These are phyloP conservation scores for Nannochloris sp. DNA, from an alignment of 139 green algal species.

Conservation along the genomic window DNA sequence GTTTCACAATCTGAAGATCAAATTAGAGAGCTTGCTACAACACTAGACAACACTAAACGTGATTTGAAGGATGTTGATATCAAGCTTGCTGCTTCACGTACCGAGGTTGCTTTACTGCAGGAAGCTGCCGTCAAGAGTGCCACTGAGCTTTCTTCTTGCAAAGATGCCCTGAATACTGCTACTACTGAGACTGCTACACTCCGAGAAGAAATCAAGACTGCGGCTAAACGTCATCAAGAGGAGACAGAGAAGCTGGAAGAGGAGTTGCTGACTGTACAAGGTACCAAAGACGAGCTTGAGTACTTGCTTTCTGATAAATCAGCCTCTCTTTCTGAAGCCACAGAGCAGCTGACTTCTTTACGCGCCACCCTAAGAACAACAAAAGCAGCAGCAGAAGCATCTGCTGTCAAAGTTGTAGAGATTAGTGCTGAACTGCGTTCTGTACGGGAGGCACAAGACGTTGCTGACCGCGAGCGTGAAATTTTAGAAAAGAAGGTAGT, in stretches of 20 bases:
- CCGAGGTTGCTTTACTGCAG: neutral
- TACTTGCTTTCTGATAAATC: slow-evolving; percentile 3
- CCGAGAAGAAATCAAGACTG: neutral
- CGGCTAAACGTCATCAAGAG: neutral
- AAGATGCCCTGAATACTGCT: neutral
- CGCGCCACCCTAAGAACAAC: neutral
- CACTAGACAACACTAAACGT: neutral
- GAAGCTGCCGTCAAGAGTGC: neutral
- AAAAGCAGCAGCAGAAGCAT: neutral
- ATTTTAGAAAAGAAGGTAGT: slow-evolving; percentile 3
- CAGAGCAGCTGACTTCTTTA: neutral
- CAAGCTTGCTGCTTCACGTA: neutral
- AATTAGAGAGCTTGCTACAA: neutral
- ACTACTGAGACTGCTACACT: neutral
- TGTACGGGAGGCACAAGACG: neutral
- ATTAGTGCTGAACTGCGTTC: neutral
- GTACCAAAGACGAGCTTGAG: slow-evolving; percentile 1
- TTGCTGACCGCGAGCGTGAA: neutral
- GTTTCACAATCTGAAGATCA: neutral
- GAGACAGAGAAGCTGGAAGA: neutral
- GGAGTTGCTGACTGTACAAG: neutral
- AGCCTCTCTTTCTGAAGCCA: neutral
- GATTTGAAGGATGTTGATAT: neutral
- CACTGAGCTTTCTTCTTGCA: neutral
- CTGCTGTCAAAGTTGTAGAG: neutral